Evolutionary conservation across 805 yeast species (phyloP), one percentile per base, ranked within the genome.

Genomic region (Isabelozyma pseudorhagii): DNA sequence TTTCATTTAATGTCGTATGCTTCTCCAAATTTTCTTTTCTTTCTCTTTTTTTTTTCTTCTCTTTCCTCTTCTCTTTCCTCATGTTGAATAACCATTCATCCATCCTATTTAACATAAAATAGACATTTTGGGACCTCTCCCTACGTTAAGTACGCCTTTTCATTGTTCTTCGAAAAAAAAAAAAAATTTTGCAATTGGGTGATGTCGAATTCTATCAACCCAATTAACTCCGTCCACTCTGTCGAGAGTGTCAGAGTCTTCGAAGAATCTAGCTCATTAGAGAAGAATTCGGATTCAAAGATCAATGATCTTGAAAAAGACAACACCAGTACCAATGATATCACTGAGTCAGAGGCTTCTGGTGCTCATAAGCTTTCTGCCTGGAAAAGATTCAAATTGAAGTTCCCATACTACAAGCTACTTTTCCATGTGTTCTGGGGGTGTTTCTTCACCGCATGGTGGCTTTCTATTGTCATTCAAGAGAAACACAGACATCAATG

Each of bases 391-490:
- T 31, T 59, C 10, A 59, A 59, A 44, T 17, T 36, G 5, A 47
- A 50, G 27, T 50, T 53, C 45, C 62, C 63, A 11, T 54, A 47
- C 14, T 58, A 51, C 41, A 56, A 44, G 44, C 41, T 58, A 13
- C 52, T 48, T 5, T 45, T 55, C 28, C 56, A 62, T 47, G 40
- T 64, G n/a, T 66, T 58, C 46, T 59, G 52, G 65, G 75, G 50
- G 31, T 62, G 53, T 61, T 62, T 78, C 52, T 77, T 78, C 67
- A 78, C 82, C n/a, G 66, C 78, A 9, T 78, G 81, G 81, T 81
- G 85, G 85, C 59, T 81, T 42, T 74, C 82, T 13, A 79, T 81
- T 50, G 47, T 81, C 28, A 77, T 76, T 46, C 85, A 80, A 59
- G 58, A 73, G 6, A 71, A 74, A 52, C 76, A 75, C 43, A 67